phyloP scores from a whole-genome alignment of 495 filamentous ascomycete genomes.

The Aspergillus hancockii region DNA sequence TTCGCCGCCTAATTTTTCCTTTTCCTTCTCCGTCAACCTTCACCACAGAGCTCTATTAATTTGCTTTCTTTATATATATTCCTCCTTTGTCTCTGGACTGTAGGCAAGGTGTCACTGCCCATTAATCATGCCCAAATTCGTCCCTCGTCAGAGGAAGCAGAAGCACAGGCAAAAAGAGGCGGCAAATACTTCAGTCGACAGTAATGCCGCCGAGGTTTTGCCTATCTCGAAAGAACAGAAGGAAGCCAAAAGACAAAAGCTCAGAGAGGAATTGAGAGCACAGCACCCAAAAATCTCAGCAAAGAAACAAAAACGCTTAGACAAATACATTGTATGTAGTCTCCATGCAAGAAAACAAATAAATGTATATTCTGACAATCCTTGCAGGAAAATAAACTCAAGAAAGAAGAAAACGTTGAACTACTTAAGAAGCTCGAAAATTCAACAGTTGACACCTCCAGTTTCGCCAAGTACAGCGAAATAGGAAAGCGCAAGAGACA shows the following conservation, averaged over 20 bases:
- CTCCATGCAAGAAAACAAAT: neutral
- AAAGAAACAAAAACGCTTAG: conserved; percentile 92
- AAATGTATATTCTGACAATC: conserved; percentile 21
- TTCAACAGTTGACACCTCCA: conserved; percentile 76
- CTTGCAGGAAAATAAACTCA: conserved; percentile 78
- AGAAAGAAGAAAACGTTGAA: conserved; percentile 88
- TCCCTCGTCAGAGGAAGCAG: conserved; percentile 80
- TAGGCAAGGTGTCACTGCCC: conserved; percentile 7
- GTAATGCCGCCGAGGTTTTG: conserved; percentile 71
- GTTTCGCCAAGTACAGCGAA: conserved; percentile 72
- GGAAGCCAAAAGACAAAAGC: conserved; percentile 66
- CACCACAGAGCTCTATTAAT: neutral
- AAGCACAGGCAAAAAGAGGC: conserved; percentile 44
- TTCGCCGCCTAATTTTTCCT: conserved; percentile 24
- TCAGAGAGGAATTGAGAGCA: conserved; percentile 62
- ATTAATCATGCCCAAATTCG: conserved; percentile 69
- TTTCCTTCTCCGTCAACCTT: conserved; percentile 5
- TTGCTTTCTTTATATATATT: conserved; percentile 2
- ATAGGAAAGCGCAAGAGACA: conserved; percentile 59
- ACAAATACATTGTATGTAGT: conserved; percentile 83
- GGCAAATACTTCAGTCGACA: conserved; percentile 51
- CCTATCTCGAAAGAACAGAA: conserved; percentile 65
- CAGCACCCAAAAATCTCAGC: conserved; percentile 73
- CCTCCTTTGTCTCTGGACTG: conserved; percentile 12
- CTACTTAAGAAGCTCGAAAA: conserved; percentile 79